Conservation (phyloP, 2,329 filamentous ascomycete genomes). For the Penicillium capsulatum region DNA sequence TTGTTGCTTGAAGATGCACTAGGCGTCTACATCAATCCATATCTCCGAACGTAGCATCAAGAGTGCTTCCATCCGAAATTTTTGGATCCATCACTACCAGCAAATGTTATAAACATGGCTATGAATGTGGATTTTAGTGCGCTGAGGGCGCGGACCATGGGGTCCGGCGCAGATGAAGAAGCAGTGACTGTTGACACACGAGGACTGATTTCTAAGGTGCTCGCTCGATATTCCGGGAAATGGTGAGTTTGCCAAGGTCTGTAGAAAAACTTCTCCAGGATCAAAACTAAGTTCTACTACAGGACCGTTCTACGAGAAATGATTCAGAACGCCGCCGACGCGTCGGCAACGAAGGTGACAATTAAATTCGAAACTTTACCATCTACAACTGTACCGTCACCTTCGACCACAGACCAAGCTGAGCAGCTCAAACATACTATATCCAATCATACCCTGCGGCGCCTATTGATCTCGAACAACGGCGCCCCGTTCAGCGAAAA, state of each 20-base stretch:
- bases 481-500: conserved; percentile 81
- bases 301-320: conserved; percentile 75
- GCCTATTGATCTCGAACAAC: conserved; percentile 89
- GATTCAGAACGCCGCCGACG: conserved; percentile 97
- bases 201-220: conserved; percentile 94
- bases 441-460: conserved; percentile 76
- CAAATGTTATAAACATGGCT: conserved; percentile 53
- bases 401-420: conserved; percentile 62
- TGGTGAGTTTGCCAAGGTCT: conserved; percentile 69
- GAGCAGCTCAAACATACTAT: conserved; percentile 77
- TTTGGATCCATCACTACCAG: not conserved
- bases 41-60: not conserved
- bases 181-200: conserved; percentile 97
- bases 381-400: conserved; percentile 68
- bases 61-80: not conserved
- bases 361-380: conserved; percentile 91
- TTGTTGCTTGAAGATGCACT: conserved; percentile 1
- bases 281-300: not conserved
- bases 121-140: conserved; percentile 63
- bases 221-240: conserved; percentile 93
- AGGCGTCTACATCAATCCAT: conserved; percentile 6
- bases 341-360: conserved; percentile 80
- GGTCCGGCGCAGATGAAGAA: conserved; percentile 83
- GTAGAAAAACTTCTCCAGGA: no score
- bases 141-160: conserved; percentile 81